phyloP scores from a whole-genome alignment of 345 rosid species.

The Sisymbrium altissimum region DNA sequence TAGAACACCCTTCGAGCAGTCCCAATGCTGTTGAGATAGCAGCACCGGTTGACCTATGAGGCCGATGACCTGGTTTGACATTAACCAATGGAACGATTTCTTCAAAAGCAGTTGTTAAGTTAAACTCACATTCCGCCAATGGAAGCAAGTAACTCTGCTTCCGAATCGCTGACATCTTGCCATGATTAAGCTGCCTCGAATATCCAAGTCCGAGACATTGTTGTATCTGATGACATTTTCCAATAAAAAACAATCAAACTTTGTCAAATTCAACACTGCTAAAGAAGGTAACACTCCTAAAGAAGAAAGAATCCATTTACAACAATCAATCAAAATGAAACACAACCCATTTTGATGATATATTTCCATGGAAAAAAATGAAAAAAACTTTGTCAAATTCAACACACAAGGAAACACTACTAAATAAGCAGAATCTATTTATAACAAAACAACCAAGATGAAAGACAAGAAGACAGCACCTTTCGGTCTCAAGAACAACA shows the following conservation, averaged over 20 bases:
- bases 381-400: neutral
- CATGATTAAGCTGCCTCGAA: constrained; percentile 51
- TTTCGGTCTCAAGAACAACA: no score
- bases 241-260: neutral
- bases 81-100: constrained; percentile 48
- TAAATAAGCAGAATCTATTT: neutral
- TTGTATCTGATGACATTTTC: constrained; percentile 43
- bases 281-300: neutral
- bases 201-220: constrained; percentile 54
- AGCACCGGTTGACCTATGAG: constrained; percentile 77
- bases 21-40: constrained; percentile 79
- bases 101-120: constrained; percentile 67
- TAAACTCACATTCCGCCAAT: constrained; percentile 77
- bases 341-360: no score
- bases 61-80: constrained; percentile 58
- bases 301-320: neutral
- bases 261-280: neutral
- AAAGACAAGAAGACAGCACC: no score
- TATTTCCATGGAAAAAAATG: no score
- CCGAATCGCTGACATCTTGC: constrained; percentile 44
- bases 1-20: constrained; percentile 67
- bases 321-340: neutral
- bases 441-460: no score
- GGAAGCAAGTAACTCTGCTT: constrained; percentile 84
- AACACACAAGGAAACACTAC: neutral